Conservation (phyloP, 768 basidiomycete genomes). For the Termitomyces sp. region DNA sequence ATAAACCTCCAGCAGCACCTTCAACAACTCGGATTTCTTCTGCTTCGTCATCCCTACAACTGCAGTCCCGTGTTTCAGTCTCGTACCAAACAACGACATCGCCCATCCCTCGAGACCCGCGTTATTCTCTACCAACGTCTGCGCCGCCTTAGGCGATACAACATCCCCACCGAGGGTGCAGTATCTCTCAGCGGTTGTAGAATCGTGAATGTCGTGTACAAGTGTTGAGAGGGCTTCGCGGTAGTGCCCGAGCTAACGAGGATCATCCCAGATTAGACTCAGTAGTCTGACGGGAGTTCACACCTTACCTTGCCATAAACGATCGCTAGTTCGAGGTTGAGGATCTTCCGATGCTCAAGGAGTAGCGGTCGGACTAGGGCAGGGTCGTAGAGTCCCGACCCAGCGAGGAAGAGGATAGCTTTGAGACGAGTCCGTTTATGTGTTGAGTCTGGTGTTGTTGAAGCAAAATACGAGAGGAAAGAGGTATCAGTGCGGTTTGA, state of each 20-base stretch:
- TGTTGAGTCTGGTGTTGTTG: constrained; percentile 76
- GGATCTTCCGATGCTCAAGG: constrained; percentile 39
- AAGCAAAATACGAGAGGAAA: constrained; percentile 71
- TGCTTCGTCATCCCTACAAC: constrained; percentile 20
- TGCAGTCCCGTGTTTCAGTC: constrained; percentile 16
- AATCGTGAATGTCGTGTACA: constrained; percentile 65
- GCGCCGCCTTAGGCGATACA: constrained; percentile 53
- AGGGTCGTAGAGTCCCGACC: constrained; percentile 64
- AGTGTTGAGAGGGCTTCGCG: constrained; percentile 59
- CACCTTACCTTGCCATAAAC: constrained; percentile 68
- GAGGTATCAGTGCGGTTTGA: constrained; percentile 30
- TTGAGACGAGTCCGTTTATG: constrained; percentile 72
- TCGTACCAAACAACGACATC: constrained; percentile 32
- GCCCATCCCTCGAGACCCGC: constrained; percentile 49
- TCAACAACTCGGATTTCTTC: constrained; percentile 55
- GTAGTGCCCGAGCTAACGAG: constrained; percentile 45
- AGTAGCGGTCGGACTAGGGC: constrained; percentile 38
- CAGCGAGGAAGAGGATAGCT: constrained; percentile 73
- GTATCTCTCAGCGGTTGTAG: constrained; percentile 77
- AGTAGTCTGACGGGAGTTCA: background rate
- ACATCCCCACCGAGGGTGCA: constrained; percentile 78
- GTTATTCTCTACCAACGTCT: constrained; percentile 39
- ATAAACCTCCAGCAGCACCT: constrained; percentile 74
- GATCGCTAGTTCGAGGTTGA: constrained; percentile 72
- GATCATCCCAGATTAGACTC: background rate